A percentile compares a stretch with the other conserved stretches of the same genome.
Conservation (phyloP, 495 filamentous ascomycete genomes). For the Staphylotrichum tortipilum region DNA sequence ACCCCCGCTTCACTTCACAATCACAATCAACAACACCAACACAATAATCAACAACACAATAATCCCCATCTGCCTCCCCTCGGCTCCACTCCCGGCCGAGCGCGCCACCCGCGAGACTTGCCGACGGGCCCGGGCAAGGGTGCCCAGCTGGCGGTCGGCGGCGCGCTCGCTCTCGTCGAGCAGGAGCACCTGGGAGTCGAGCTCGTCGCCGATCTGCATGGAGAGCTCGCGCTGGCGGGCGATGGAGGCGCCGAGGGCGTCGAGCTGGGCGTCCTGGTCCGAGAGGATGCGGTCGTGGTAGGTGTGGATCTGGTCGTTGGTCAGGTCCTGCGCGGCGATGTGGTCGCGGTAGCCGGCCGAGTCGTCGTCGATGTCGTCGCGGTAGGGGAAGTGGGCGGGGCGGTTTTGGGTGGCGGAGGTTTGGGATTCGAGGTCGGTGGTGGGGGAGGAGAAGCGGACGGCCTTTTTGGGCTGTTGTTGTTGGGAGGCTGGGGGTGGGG, state of each 20-base stretch:
- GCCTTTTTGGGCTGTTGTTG: constrained; percentile 48
- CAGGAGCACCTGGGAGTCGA: constrained; percentile 80
- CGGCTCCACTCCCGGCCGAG: constrained; percentile 68
- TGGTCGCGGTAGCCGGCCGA: constrained; percentile 48
- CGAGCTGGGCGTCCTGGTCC: constrained; percentile 90
- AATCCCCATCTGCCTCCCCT: constrained; percentile 71
- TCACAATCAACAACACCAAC: constrained; percentile 66
- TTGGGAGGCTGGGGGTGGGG: constrained; percentile 31
- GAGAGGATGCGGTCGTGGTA: constrained; percentile 71
- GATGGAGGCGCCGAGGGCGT: constrained; percentile 74
- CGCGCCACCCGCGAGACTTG: constrained; percentile 61
- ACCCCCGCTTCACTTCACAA: constrained; percentile 53
- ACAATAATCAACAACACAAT: constrained; percentile 70
- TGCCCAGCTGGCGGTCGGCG: constrained; percentile 70
- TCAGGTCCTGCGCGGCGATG: constrained; percentile 31
- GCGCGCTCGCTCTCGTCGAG: constrained; percentile 79
- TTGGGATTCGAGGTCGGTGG: constrained; percentile 40
- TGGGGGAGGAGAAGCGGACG: constrained; percentile 64
- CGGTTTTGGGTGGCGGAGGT: constrained; percentile 7
- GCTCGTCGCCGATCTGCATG: constrained; percentile 93
- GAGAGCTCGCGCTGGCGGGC: constrained; percentile 86
- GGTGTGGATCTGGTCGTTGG: constrained; percentile 79
- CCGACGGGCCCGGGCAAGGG: constrained; percentile 63
- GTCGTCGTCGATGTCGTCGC: constrained; percentile 34
- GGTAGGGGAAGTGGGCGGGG: constrained; percentile 55